Percentiles rank a stretch among this genome's conserved stretches.
phyloP scores from a whole-genome alignment of 108 stramenopile genomes.

The Stephanodiscus minutulus region DNA sequence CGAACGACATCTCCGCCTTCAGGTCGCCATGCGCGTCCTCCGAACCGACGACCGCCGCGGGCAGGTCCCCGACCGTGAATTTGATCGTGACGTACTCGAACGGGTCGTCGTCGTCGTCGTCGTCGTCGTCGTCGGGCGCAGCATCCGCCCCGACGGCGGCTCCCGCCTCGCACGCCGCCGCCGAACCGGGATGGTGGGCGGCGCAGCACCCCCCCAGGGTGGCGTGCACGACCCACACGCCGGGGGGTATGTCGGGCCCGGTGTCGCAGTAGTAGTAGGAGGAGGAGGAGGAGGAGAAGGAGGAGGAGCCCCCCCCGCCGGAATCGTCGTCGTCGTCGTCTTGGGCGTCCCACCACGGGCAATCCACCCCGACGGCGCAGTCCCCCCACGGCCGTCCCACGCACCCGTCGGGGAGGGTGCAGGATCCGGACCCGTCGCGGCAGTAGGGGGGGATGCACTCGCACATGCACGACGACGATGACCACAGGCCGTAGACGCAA shows the following conservation, averaged over 20 bases:
- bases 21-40: not conserved
- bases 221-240: not conserved
- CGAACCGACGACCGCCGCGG: not conserved
- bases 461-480: not conserved
- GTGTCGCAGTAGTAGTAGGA: no score
- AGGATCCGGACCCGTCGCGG: not conserved
- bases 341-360: slow-evolving; percentile 10
- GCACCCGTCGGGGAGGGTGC: not conserved
- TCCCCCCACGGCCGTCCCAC: not conserved
- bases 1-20: not conserved
- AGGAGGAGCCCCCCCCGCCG: no score
- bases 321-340: not conserved
- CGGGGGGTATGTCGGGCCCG: not conserved
- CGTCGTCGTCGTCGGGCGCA: not conserved
- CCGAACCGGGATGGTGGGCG: not conserved
- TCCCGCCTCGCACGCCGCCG: no score
- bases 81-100: not conserved
- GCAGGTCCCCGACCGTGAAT: slow-evolving; percentile 1
- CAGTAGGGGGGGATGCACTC: slow-evolving; percentile 2
- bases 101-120: not conserved
- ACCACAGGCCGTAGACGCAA: not conserved
- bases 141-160: no score
- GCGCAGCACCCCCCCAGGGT: not conserved
- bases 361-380: not conserved
- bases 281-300: no score